These are phyloP conservation scores for Leccinum broughii DNA, from an alignment of 768 basidiomycete species.

Conservation along the genomic window DNA sequence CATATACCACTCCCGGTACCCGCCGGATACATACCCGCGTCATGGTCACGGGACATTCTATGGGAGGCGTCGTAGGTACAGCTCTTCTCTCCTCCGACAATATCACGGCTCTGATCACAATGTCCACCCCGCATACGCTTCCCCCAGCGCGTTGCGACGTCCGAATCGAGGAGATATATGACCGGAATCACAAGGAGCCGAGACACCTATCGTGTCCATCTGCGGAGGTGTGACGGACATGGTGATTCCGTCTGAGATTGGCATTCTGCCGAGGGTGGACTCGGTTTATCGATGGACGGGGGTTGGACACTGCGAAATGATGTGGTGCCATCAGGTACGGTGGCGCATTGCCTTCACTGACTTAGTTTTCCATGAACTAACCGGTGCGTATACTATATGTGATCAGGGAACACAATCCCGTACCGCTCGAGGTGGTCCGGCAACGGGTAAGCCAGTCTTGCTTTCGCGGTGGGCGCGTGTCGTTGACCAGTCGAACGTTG, in stretches of 20 bases:
- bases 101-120: constrained; percentile 83
- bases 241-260: constrained; percentile 90
- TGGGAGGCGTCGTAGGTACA: constrained; percentile 93
- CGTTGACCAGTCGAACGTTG: too few species aligned
- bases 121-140: constrained; percentile 90
- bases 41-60: constrained; percentile 89
- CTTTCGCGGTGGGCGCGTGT: too few species aligned
- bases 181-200: constrained; percentile 42
- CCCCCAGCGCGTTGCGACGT: constrained; percentile 88
- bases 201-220: constrained; percentile 74
- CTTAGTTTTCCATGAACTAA: too few species aligned
- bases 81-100: constrained; percentile 67
- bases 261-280: constrained; percentile 51
- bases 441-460: too few species aligned
- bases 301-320: constrained; percentile 94
- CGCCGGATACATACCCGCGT: constrained; percentile 51
- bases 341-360: constrained; percentile 65
- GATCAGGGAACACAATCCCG: too few species aligned
- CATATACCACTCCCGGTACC: constrained; percentile 52
- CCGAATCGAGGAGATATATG: constrained; percentile 73
- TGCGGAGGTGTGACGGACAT: constrained; percentile 92
- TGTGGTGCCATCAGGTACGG: constrained; percentile 98
- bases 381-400: too few species aligned
- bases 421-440: too few species aligned
- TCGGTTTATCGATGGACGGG: constrained; percentile 62